Evolutionary conservation across 495 filamentous ascomycete genomes (phyloP), one percentile per base, ranked within the genome.

Genomic region (Pseudomonodictys pantanalensis): DNA sequence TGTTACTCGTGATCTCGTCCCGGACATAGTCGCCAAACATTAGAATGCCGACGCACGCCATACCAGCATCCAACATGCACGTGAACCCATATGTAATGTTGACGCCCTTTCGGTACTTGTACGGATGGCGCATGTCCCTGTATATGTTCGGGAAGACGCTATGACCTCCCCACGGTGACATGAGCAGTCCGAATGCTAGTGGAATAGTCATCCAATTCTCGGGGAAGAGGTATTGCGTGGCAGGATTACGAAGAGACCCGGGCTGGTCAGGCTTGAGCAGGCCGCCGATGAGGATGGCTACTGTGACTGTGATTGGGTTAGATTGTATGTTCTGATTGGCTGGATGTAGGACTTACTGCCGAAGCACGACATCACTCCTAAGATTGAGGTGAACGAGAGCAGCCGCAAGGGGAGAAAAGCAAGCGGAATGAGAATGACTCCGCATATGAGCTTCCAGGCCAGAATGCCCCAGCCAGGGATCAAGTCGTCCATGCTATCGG

Each of bases 151-250:
- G 93, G 69, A 98, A 96, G 25, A 98, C 93, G 51, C 84, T 81
- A 69, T 97, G 93, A 7, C 93, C 93, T 62, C 93, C 93, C 91
- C 91, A 98, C 1, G 92, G 91, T 23, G 91, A 89, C 91, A 97
- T 97, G 25, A 97, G 79, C 10, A 98, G 78, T n/a, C 93, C 93
- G 67, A 97, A 91, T 28, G 89, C 89, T 18, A 97, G 76, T n/a
- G 93, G 93, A 18, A 98, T 62, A 1, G 91, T 95, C 41, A 83
- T 77, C 93, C 93, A 98, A 66, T 91, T 88, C 15, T 80, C 73
- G 1, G 93, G 93, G 58, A 95, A 87, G 38, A 92, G 72, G 69
- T 86, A 82, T 0, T 90, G 95, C 33, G 71, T 74, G 30, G 91
- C 89, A n/a, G 93, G 93, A 52, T 93, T 79, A 29, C 84, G 78